Percentiles rank a stretch among this genome's conserved stretches.
Conservation (phyloP, 2,329 filamentous ascomycete species). For the Thielaviopsis euricoi region DNA sequence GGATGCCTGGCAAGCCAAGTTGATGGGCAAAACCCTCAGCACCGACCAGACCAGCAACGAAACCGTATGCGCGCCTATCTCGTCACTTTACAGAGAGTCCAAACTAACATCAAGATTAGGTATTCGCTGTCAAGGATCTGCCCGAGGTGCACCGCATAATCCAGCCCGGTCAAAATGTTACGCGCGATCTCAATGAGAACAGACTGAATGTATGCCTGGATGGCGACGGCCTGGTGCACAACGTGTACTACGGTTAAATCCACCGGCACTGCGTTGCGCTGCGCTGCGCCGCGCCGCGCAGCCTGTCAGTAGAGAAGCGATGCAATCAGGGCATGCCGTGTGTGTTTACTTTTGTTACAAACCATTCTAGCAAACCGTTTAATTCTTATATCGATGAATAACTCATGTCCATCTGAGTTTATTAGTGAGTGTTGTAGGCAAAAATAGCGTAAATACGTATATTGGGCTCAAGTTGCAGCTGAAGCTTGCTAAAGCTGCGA, state of each 20-base stretch:
- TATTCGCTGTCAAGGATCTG: slow-evolving; percentile 43
- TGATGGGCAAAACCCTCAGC: slow-evolving; percentile 45
- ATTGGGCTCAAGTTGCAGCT: no score
- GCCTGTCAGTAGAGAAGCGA: neutral
- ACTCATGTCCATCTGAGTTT: no score
- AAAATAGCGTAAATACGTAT: no score
- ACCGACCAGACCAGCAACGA: slow-evolving; percentile 28
- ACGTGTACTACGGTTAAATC: slow-evolving; percentile 38
- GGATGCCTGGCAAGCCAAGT: slow-evolving; percentile 43
- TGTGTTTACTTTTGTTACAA: neutral
- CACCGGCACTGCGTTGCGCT: no score
- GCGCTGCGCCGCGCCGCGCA: no score
- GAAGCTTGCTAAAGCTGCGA: no score
- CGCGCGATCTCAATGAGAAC: slow-evolving; percentile 36
- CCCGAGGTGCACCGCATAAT: slow-evolving; percentile 40
- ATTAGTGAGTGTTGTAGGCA: no score
- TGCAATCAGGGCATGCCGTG: neutral
- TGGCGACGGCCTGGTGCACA: slow-evolving; percentile 42
- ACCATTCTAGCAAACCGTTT: no score
- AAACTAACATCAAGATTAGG: slow-evolving; percentile 21
- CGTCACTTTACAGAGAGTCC: neutral
- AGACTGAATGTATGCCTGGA: slow-evolving; percentile 43
- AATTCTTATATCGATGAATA: no score
- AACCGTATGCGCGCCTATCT: slow-evolving; percentile 27
- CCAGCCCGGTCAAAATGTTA: slow-evolving; percentile 38